phyloP scores from a whole-genome alignment of 2,329 filamentous ascomycete species.

The Fusarium xylarioides region DNA sequence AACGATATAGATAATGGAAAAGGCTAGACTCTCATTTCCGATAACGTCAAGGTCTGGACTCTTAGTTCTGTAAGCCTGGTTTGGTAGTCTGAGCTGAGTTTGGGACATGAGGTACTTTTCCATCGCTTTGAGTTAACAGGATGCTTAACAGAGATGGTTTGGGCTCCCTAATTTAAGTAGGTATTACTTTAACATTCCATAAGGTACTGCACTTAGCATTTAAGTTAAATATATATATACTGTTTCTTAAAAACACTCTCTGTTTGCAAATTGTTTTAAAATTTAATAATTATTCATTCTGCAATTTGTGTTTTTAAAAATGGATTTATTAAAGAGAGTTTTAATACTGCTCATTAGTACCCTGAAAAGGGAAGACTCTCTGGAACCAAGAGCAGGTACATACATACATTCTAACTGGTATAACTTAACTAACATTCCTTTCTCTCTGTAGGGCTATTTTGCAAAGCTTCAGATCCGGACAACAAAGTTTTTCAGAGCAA shows the following conservation, averaged over 20 bases:
- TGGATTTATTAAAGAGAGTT: neutral
- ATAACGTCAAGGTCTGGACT: neutral
- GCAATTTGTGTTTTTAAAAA: neutral
- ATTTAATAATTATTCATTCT: neutral
- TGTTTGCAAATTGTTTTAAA: neutral
- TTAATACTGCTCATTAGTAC: neutral
- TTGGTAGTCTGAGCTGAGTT: neutral
- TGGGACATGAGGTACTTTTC: fast-evolving
- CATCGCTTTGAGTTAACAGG: neutral
- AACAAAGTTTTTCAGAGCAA: neutral
- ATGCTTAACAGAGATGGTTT: neutral
- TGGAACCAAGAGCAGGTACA: neutral
- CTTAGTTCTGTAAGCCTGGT: neutral
- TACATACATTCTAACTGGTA: fast-evolving
- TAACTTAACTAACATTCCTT: neutral
- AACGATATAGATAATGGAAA: neutral
- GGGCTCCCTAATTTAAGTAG: neutral
- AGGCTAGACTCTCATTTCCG: no score
- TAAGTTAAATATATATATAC: neutral
- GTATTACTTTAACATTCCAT: neutral
- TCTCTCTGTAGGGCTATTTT: neutral
- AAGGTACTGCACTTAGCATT: neutral
- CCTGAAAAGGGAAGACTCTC: neutral
- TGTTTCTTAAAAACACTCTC: neutral
- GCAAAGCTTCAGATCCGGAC: neutral